Evolutionary conservation across 2,329 filamentous ascomycete genomes (phyloP).

Genomic region (Fusarium protoensiforme): DNA sequence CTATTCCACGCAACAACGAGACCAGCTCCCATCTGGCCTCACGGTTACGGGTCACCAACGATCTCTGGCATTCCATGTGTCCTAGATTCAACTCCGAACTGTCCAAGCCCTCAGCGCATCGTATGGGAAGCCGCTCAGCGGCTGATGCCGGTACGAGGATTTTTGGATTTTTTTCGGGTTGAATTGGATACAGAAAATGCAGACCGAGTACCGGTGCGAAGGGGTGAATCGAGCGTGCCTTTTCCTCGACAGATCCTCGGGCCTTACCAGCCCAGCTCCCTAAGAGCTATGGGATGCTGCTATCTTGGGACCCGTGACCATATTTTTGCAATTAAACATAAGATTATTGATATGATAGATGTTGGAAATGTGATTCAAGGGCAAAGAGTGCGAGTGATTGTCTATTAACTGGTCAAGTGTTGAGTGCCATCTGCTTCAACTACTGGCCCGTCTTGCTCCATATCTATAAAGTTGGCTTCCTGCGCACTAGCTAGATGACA

Average conservation of each 20-base stretch:
- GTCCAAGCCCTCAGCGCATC: background rate
- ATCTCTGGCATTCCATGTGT: constrained; percentile 1
- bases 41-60: background rate
- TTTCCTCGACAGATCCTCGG: background rate
- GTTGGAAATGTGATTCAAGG: background rate
- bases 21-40: constrained; percentile 3
- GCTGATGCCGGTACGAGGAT: background rate
- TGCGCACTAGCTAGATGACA: background rate
- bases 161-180: background rate
- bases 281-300: background rate
- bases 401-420: background rate
- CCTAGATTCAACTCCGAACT: background rate
- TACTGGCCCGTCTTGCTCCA: background rate
- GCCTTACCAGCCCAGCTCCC: background rate
- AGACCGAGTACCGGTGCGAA: constrained; percentile 2
- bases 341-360: background rate
- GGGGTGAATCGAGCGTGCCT: background rate
- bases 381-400: background rate
- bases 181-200: background rate
- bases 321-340: background rate
- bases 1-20: background rate
- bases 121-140: background rate
- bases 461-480: background rate
- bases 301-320: background rate
- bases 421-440: background rate